These are phyloP conservation scores for Clarireedia sp. DNA, from an alignment of 2,329 filamentous ascomycete species.

Conservation along the genomic window DNA sequence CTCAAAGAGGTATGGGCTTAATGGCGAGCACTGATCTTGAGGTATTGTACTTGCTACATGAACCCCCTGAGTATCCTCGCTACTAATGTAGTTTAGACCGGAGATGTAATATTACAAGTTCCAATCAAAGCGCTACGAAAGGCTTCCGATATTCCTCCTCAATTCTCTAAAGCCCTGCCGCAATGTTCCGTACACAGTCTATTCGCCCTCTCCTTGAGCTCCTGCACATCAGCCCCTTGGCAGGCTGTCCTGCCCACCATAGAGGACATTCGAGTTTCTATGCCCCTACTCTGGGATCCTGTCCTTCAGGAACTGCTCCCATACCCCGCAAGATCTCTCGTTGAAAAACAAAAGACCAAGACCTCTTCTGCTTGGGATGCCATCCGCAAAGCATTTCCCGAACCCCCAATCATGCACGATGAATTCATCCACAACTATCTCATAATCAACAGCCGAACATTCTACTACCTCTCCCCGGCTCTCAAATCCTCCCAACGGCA, in stretches of 20 bases:
- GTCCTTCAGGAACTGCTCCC: constrained; percentile 40
- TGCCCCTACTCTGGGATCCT: constrained; percentile 48
- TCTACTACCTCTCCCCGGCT: constrained; percentile 40
- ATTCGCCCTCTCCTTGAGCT: constrained; percentile 58
- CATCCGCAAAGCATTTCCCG: constrained; percentile 34
- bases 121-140: constrained; percentile 3
- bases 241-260: constrained; percentile 57
- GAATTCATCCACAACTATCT: constrained; percentile 50
- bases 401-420: constrained; percentile 30
- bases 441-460: constrained; percentile 54
- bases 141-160: background rate
- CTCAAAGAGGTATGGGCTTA: constrained; percentile 70
- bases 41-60: constrained; percentile 32
- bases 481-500: constrained; percentile 32
- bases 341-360: constrained; percentile 48
- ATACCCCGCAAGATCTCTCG: constrained; percentile 34
- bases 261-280: constrained; percentile 48
- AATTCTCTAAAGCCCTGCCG: background rate
- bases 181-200: constrained; percentile 58
- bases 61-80: background rate
- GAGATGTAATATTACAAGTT: background rate
- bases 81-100: constrained; percentile 6
- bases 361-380: constrained; percentile 42
- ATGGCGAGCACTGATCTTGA: constrained; percentile 59
- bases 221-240: constrained; percentile 48